Evolutionary conservation across 2,329 filamentous ascomycete genomes (phyloP).

Genomic region (Dactylonectria estremocensis): DNA sequence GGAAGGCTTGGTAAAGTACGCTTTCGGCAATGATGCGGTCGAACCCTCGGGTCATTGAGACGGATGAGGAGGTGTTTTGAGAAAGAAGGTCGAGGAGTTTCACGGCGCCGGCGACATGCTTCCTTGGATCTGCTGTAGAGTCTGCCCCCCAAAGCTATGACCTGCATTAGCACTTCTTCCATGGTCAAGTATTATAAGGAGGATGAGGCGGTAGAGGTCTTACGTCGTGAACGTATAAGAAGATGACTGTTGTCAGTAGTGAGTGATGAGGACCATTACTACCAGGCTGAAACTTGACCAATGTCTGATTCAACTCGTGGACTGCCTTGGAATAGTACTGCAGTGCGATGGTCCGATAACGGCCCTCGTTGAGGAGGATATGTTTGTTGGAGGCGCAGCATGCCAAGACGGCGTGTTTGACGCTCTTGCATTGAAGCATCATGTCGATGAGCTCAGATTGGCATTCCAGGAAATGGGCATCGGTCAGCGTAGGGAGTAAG

Average conservation of each 20-base stretch:
- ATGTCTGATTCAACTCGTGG: conserved; percentile 5
- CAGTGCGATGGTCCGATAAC: conserved; percentile 21
- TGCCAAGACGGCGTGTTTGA: conserved; percentile 28
- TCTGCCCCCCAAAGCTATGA: conserved; percentile 26
- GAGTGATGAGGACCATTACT: conserved; percentile 10
- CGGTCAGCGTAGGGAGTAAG: conserved; percentile 28
- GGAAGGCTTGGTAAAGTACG: conserved; percentile 32
- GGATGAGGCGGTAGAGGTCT: not conserved
- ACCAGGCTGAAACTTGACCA: not conserved
- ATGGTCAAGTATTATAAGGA: no score
- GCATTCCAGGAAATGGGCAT: conserved; percentile 15
- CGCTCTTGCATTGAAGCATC: conserved; percentile 27
- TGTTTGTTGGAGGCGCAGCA: conserved; percentile 27
- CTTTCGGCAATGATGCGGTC: conserved; percentile 27
- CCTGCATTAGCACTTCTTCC: no score
- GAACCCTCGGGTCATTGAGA: conserved; percentile 21
- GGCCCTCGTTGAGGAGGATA: conserved; percentile 17
- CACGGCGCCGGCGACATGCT: conserved; percentile 28
- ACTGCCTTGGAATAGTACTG: conserved; percentile 29
- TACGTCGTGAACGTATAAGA: conserved; percentile 28
- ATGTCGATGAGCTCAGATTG: conserved; percentile 27
- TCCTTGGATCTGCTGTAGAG: conserved; percentile 21
- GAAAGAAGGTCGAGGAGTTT: conserved; percentile 25
- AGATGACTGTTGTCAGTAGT: conserved; percentile 21
- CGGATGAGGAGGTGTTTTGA: conserved; percentile 4